phyloP scores from a whole-genome alignment of 2,329 filamentous ascomycete species.

The Chaetomiaceae sp. region DNA sequence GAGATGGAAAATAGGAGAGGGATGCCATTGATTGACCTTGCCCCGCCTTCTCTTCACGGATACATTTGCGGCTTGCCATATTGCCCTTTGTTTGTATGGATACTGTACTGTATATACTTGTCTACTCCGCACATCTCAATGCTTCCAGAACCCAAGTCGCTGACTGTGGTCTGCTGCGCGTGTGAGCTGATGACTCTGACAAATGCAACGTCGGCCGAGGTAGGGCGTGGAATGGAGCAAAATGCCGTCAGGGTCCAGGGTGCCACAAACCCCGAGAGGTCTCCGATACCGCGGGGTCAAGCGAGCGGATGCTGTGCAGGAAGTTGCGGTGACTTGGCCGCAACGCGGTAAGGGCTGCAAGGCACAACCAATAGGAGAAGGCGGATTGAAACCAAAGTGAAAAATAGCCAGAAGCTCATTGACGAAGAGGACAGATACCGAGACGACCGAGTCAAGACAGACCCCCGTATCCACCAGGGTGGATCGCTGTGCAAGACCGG shows the following conservation, averaged over 20 bases:
- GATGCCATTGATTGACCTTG: no score
- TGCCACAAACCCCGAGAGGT: background rate
- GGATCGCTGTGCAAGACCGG: conserved; percentile 14
- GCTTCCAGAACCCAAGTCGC: background rate
- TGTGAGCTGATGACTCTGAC: background rate
- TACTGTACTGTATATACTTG: no score
- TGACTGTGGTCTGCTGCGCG: background rate
- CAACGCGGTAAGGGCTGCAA: background rate
- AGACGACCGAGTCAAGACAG: conserved; percentile 20
- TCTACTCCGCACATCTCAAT: no score
- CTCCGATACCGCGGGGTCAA: conserved; percentile 19
- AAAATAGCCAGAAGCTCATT: conserved; percentile 21
- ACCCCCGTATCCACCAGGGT: conserved; percentile 18
- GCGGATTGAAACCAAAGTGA: conserved; percentile 13
- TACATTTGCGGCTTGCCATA: no score
- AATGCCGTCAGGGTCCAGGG: background rate
- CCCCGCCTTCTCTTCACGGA: no score
- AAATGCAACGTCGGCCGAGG: conserved; percentile 8
- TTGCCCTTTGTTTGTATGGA: no score
- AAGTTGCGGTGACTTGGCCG: conserved; percentile 18
- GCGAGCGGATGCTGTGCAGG: background rate
- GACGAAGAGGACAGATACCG: conserved; percentile 23
- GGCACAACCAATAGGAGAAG: conserved; percentile 17
- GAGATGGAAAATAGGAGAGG: no score
- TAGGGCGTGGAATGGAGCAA: background rate